Evolutionary conservation across 345 rosid species (phyloP), one percentile per base, ranked within the genome.

Genomic region (Adansonia digitata): DNA sequence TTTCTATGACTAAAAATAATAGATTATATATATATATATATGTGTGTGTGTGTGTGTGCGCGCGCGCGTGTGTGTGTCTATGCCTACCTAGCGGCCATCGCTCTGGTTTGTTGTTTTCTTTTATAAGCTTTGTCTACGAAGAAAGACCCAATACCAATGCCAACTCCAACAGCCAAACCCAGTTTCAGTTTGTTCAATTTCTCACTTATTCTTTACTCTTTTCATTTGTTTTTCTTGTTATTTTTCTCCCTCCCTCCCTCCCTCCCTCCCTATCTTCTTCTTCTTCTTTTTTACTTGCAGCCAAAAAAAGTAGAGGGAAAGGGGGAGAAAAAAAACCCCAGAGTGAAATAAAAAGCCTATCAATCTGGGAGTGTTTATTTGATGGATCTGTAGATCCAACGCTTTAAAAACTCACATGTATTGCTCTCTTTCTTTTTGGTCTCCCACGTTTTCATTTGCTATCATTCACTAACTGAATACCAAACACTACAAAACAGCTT

Each of bases 361-460:
- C 29, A 49, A 2, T 64, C 26, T 57, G 34, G 24, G 24, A 46
- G 73, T 61, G 56, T 79, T 72, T 82, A 63, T 81, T 84, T 74
- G 80, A 77, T 81, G 86, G 86, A 86, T 89, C 86, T 81, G 24
- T 80, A 76, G 91, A 84, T 87, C 89, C 82, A 77, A 79, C 75
- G 48, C 79, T 52, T 71, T 61, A 17, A 69, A 29, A 18, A 74
- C 81, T 77, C 82, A 74, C 83, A 81, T 79, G 85, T 87, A 77
- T 80, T 81, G 81, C 71, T 81, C 72, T 81, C 71, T 87, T 79
- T 81, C 81, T 61, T 84, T 85, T 68, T 86, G 88, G 85, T 86
- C 93, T 82, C 86, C 88, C 49, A 84, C 84, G 72, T 74, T 76
- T 76, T 79, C 85, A 26, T 64, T 75, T 74, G 62, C 49, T 76